These are phyloP conservation scores for Camellia japonica DNA, from an alignment of 148 eudicot genomes.

Conservation along the genomic window DNA sequence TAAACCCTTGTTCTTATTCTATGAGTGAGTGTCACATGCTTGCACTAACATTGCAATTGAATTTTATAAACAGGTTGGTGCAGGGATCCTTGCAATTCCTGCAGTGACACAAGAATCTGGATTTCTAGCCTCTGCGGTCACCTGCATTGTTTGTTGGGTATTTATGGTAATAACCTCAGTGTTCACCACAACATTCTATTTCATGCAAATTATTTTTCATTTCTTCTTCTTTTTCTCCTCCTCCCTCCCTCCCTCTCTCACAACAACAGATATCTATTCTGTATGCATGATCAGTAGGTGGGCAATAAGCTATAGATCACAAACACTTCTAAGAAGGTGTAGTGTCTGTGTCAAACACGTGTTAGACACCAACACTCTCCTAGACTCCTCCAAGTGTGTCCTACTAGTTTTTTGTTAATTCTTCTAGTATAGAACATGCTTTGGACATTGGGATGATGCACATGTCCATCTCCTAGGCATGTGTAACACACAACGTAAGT, in stretches of 20 bases:
- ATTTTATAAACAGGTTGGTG: slow-evolving; percentile 62
- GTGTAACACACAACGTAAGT: no score
- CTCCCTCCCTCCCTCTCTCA: background rate
- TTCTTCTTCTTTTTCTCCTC: background rate
- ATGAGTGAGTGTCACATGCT: background rate
- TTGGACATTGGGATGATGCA: no score
- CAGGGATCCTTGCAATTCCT: slow-evolving; percentile 93
- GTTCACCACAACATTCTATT: background rate
- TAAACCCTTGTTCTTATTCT: background rate
- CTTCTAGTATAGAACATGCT: no score
- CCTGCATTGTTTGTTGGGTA: slow-evolving; percentile 79
- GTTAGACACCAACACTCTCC: no score
- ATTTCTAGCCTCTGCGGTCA: slow-evolving; percentile 76
- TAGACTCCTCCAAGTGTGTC: no score
- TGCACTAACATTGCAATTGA: background rate
- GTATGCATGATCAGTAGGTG: no score
- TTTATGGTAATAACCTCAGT: slow-evolving; percentile 52
- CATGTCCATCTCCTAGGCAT: no score
- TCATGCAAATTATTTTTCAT: no score
- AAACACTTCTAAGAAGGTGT: no score
- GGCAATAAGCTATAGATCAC: no score
- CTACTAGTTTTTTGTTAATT: no score
- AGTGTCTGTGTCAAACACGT: no score
- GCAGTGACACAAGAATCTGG: slow-evolving; percentile 95
- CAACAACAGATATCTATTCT: background rate